Evolutionary conservation across 2,329 filamentous ascomycete species (phyloP).

Genomic region (Gaeumannomyces tritici): DNA sequence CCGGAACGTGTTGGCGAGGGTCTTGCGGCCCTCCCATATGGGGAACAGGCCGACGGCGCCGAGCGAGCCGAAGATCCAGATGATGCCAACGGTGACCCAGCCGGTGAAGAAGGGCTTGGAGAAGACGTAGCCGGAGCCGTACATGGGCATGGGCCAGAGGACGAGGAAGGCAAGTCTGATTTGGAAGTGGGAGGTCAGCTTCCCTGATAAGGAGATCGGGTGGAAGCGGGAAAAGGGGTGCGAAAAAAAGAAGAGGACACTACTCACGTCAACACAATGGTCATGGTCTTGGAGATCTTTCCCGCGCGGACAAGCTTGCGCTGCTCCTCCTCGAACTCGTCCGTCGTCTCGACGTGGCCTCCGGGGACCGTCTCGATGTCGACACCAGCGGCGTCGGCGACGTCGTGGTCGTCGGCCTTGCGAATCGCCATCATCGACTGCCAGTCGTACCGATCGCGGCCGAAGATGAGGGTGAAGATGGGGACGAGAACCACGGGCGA

Average conservation of each 20-base stretch:
- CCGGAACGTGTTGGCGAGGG: conserved; percentile 50
- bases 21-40: conserved; percentile 66
- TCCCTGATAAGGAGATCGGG: neutral
- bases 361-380: conserved; percentile 57
- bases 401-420: conserved; percentile 66
- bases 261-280: conserved; percentile 20
- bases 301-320: conserved; percentile 19
- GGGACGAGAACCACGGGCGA: conserved; percentile 68
- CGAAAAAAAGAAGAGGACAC: neutral
- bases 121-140: conserved; percentile 73
- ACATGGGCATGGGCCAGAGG: conserved; percentile 90
- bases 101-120: conserved; percentile 74
- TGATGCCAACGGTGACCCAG: conserved; percentile 67
- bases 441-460: conserved; percentile 76
- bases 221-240: no score
- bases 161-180: conserved; percentile 61
- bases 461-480: conserved; percentile 60
- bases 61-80: conserved; percentile 69
- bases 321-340: conserved; percentile 31
- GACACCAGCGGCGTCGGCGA: conserved; percentile 51
- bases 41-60: conserved; percentile 74
- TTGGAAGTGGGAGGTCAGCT: neutral
- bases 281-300: conserved; percentile 22
- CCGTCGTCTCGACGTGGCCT: conserved; percentile 19
- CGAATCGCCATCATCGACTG: conserved; percentile 72